Conservation (phyloP, 2,329 filamentous ascomycete genomes). For the Didymella pinodella region DNA sequence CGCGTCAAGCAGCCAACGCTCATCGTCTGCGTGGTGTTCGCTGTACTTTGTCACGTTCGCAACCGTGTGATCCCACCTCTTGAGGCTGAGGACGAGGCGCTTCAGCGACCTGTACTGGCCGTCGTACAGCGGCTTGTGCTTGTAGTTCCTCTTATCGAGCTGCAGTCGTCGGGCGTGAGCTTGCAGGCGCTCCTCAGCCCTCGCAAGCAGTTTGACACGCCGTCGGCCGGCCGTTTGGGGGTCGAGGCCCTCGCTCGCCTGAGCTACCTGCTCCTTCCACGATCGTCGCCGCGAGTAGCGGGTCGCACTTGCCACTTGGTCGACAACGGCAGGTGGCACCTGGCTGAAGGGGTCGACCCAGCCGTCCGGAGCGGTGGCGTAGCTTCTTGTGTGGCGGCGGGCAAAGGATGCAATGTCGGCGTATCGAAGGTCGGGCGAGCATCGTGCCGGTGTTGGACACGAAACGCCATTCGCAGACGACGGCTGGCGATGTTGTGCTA, state of each 20-base stretch:
- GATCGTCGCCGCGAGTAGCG: conserved; percentile 11
- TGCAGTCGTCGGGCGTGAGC: conserved; percentile 5
- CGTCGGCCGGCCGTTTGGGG: conserved; percentile 12
- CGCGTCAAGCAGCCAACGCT: conserved; percentile 21
- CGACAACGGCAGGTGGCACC: neutral
- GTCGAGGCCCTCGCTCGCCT: neutral
- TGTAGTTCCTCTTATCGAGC: neutral
- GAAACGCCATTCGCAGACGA: neutral
- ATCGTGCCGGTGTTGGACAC: neutral
- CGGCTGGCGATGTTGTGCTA: neutral
- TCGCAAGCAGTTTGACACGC: conserved; percentile 23
- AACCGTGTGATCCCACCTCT: conserved; percentile 18
- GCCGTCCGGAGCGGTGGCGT: conserved; percentile 11
- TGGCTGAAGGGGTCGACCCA: neutral
- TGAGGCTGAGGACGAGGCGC: conserved; percentile 36
- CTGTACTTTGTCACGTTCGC: conserved; percentile 20
- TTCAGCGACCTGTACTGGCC: conserved; percentile 43
- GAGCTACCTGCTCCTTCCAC: conserved; percentile 5
- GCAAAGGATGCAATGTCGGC: conserved; percentile 37
- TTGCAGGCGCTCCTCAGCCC: conserved; percentile 5
- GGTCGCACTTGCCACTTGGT: neutral
- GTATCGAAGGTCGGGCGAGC: conserved; percentile 28
- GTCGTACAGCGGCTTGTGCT: conserved; percentile 16
- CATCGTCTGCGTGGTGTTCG: neutral
- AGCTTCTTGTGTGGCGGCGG: conserved; percentile 23